Evolutionary conservation across 78 protist species (phyloP).

Genomic region (Anaeramoeba flamelloides): DNA sequence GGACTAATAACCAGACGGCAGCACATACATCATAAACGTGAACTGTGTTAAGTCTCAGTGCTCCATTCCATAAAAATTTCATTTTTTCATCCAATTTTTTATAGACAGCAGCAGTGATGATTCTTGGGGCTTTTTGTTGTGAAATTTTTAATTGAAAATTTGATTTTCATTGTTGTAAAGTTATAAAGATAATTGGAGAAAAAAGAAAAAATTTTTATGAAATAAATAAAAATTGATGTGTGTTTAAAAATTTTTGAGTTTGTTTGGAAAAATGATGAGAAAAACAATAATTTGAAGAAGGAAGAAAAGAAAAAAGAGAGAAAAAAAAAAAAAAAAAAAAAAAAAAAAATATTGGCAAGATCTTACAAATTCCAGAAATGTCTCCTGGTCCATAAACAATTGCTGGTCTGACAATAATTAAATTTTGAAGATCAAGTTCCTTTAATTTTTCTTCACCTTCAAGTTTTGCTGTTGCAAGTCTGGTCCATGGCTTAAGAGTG

Average conservation of each 20-base stretch:
- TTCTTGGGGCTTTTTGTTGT: conserved; percentile 69
- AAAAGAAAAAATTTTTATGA: too few species aligned
- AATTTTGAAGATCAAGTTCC: too few species aligned
- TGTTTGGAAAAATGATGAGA: too few species aligned
- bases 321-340: too few species aligned
- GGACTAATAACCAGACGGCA: conserved; percentile 47
- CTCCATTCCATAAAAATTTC: conserved; percentile 64
- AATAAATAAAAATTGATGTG: not conserved
- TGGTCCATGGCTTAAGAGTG: conserved; percentile 59
- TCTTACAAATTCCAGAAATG: conserved; percentile 54
- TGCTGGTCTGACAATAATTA: conserved; percentile 71
- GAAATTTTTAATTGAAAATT: too few species aligned
- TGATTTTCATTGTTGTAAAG: too few species aligned
- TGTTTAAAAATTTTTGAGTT: too few species aligned
- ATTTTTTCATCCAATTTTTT: conserved; percentile 53
- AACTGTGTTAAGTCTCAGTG: conserved; percentile 69
- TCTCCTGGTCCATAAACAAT: conserved; percentile 84
- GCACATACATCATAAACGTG: conserved; percentile 71
- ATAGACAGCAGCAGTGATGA: conserved; percentile 75
- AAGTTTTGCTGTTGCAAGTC: conserved; percentile 38
- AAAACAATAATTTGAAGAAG: not conserved
- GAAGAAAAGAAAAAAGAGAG: not conserved
- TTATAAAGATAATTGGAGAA: too few species aligned
- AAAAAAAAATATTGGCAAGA: too few species aligned
- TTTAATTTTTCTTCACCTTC: conserved; percentile 52